A percentile compares a stretch with the other conserved stretches of the same genome.
Conservation (phyloP, 345 rosid species). For the Brassica incana region DNA sequence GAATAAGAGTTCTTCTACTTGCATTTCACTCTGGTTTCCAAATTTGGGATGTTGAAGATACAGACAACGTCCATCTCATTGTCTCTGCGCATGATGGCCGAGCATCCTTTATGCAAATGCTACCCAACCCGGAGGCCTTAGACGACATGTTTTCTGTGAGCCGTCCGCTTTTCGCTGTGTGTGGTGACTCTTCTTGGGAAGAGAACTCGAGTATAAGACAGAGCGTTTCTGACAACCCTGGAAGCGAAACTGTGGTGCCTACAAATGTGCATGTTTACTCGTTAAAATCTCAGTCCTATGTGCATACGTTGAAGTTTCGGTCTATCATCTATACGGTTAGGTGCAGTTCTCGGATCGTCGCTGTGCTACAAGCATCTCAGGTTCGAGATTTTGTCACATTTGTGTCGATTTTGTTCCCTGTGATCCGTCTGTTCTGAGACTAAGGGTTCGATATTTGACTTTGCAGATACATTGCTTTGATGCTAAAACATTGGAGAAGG, state of each 20-base stretch:
- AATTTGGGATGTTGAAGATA: slow-evolving; percentile 96
- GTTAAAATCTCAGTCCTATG: slow-evolving; percentile 71
- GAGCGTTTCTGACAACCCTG: slow-evolving; percentile 44
- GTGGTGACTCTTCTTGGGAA: slow-evolving; percentile 54
- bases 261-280: slow-evolving; percentile 73
- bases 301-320: slow-evolving; percentile 72
- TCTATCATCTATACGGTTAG: slow-evolving; percentile 74
- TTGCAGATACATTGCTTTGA: slow-evolving; percentile 88
- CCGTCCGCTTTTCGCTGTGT: slow-evolving; percentile 77
- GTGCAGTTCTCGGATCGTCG: slow-evolving; percentile 90
- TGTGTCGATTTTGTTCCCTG: neutral
- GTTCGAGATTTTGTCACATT: slow-evolving; percentile 40
- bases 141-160: slow-evolving; percentile 55
- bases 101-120: slow-evolving; percentile 81
- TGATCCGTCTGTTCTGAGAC: neutral
- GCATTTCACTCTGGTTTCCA: slow-evolving; percentile 89
- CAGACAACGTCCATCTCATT: slow-evolving; percentile 69
- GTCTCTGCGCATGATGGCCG: slow-evolving; percentile 81
- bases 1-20: slow-evolving; percentile 69
- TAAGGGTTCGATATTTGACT: neutral
- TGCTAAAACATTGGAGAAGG: slow-evolving; percentile 59
- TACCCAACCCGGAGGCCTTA: slow-evolving; percentile 56
- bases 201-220: slow-evolving; percentile 45
- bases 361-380: slow-evolving; percentile 77
- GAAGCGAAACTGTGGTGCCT: slow-evolving; percentile 47